Evolutionary conservation across 1,139 yeast species (phyloP).

Genomic region (Chernovozyma aurita): DNA sequence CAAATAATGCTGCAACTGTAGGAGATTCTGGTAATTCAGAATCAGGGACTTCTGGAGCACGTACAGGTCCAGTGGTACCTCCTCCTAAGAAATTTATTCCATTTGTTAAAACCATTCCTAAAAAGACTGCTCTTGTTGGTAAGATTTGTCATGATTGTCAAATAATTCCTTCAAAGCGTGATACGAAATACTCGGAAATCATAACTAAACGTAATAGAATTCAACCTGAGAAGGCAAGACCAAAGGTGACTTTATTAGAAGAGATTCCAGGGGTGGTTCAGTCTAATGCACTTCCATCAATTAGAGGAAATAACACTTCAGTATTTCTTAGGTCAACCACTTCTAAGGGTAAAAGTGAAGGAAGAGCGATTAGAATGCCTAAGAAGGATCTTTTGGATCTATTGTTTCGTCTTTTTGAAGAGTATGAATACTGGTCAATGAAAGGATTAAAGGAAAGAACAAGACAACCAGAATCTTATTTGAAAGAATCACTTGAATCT

Average conservation of each 20-base stretch:
- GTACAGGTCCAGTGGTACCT: not conserved
- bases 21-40: conserved; percentile 12
- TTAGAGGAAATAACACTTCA: conserved; percentile 62
- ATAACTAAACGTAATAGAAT: conserved; percentile 45
- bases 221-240: conserved; percentile 44
- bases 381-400: conserved; percentile 86
- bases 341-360: conserved; percentile 49
- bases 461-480: conserved; percentile 90
- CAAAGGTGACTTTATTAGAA: conserved; percentile 73
- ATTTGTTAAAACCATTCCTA: conserved; percentile 76
- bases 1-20: conserved; percentile 2
- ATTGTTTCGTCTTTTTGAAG: conserved; percentile 84
- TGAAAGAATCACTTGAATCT: conserved; percentile 85
- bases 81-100: conserved; percentile 51
- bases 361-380: conserved; percentile 92
- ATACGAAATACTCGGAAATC: conserved; percentile 59
- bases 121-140: conserved; percentile 81
- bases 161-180: conserved; percentile 72
- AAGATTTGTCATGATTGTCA: conserved; percentile 91
- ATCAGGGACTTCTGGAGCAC: conserved; percentile 17
- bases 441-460: conserved; percentile 93
- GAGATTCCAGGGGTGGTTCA: conserved; percentile 86
- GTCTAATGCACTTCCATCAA: conserved; percentile 80
- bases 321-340: conserved; percentile 47
- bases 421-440: conserved; percentile 94